Conservation (phyloP, 768 basidiomycete species). For the Boletus vinaceobasis region DNA sequence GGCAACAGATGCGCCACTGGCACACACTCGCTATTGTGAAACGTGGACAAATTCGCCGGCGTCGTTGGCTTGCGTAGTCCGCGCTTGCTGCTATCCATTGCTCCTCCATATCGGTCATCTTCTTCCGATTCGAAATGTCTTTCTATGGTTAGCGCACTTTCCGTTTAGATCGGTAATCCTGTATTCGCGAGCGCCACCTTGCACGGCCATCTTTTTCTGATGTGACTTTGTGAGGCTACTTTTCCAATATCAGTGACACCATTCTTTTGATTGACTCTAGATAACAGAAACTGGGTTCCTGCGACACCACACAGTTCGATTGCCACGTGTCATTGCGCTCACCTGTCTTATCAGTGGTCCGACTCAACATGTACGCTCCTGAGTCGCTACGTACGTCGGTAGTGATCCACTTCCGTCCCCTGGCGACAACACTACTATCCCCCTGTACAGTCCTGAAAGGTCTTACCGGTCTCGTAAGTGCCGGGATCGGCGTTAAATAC, state of each 20-base stretch:
- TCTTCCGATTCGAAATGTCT: not conserved
- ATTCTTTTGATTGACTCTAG: not conserved
- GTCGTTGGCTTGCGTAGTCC: not conserved
- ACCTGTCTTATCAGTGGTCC: too few relatives aligned
- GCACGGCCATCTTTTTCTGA: not conserved
- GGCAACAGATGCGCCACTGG: not conserved
- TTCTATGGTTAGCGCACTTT: not conserved
- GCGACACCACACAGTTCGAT: not conserved
- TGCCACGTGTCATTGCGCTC: not conserved
- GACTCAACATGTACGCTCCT: not conserved
- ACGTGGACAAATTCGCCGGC: not conserved
- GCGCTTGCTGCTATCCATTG: too few relatives aligned
- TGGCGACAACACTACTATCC: not conserved
- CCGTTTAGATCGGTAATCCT: not conserved
- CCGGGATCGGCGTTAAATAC: not conserved
- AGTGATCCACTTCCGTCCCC: not conserved
- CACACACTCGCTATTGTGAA: not conserved
- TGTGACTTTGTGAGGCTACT: not conserved
- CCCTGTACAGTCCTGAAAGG: not conserved
- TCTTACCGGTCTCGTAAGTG: not conserved
- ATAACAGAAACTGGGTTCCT: not conserved
- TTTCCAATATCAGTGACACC: not conserved
- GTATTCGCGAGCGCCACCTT: not conserved
- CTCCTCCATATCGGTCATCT: not conserved
- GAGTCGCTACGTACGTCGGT: not conserved